Conservation (phyloP, 148 eudicot genomes). For the Amaranthus hypochondriacus region DNA sequence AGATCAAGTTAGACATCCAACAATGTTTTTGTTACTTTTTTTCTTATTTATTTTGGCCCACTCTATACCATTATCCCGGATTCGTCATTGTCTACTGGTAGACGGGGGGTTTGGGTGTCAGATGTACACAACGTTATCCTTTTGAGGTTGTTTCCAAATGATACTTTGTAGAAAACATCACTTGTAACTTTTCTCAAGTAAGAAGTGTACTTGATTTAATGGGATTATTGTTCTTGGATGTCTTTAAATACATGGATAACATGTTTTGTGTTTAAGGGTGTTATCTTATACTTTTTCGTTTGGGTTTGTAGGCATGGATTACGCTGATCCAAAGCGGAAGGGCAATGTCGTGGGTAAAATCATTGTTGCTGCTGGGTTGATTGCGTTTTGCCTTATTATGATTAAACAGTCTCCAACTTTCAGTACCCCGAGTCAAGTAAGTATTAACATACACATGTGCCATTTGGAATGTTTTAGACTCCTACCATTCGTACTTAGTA, state of each 20-base stretch:
- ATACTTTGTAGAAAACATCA: too few relatives aligned
- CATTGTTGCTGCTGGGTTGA: slow-evolving; percentile 50
- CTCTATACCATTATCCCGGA: too few relatives aligned
- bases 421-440: slow-evolving; percentile 59
- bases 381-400: slow-evolving; percentile 62
- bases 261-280: too few relatives aligned
- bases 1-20: too few relatives aligned
- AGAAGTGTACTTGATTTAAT: neutral
- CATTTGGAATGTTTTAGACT: neutral
- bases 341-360: slow-evolving; percentile 44
- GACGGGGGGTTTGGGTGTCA: too few relatives aligned
- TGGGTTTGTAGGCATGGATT: slow-evolving; percentile 58
- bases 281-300: neutral
- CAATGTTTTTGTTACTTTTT: too few relatives aligned
- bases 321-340: slow-evolving; percentile 59
- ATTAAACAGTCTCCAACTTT: slow-evolving; percentile 59
- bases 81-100: too few relatives aligned
- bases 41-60: too few relatives aligned
- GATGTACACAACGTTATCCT: too few relatives aligned
- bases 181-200: neutral
- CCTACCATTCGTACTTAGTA: neutral
- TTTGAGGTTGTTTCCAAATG: too few relatives aligned
- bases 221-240: too few relatives aligned
- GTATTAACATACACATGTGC: neutral
- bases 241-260: too few relatives aligned